Percentiles rank a stretch among this genome's conserved stretches.
These are phyloP conservation scores for Alternaria angustiovoidea DNA, from an alignment of 2,329 filamentous ascomycete genomes.

Conservation along the genomic window DNA sequence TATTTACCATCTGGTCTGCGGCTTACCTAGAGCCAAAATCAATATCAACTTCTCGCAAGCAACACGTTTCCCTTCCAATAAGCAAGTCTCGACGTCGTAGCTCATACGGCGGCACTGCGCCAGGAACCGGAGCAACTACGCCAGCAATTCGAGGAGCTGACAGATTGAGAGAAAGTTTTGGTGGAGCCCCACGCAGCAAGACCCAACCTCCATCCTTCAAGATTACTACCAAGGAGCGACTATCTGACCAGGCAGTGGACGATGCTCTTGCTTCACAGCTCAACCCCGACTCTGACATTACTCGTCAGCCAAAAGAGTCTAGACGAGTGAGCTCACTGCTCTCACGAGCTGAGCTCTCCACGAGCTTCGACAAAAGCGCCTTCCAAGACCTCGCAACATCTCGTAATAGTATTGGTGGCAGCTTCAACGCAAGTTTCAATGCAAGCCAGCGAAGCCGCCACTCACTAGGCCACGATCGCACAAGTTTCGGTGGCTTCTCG, in stretches of 20 bases:
- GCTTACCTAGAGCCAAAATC: slow-evolving; percentile 75
- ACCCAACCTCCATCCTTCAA: slow-evolving; percentile 53
- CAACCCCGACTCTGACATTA: slow-evolving; percentile 58
- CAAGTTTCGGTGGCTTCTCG: slow-evolving; percentile 62
- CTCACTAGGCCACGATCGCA: slow-evolving; percentile 74
- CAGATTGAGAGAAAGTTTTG: slow-evolving; percentile 79
- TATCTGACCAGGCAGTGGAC: slow-evolving; percentile 54
- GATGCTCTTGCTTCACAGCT: slow-evolving; percentile 59
- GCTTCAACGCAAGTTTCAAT: slow-evolving; percentile 57
- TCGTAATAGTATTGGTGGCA: slow-evolving; percentile 50
- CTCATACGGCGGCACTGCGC: slow-evolving; percentile 64
- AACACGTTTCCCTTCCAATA: slow-evolving; percentile 48
- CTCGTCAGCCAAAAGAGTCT: slow-evolving; percentile 66
- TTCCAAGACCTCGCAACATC: slow-evolving; percentile 74
- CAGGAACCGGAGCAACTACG: slow-evolving; percentile 76
- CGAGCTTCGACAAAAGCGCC: slow-evolving; percentile 80
- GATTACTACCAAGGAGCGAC: slow-evolving; percentile 41
- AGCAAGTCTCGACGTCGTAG: slow-evolving; percentile 68
- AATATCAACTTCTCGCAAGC: slow-evolving; percentile 54
- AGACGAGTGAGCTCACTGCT: slow-evolving; percentile 91
- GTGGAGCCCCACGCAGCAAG: slow-evolving; percentile 58
- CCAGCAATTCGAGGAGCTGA: slow-evolving; percentile 70
- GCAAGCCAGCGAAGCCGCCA: slow-evolving; percentile 70
- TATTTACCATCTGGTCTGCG: slow-evolving; percentile 86
- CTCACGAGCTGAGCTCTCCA: slow-evolving; percentile 84